Conservation (phyloP, 805 yeast species). For the Lachancea cidri region DNA sequence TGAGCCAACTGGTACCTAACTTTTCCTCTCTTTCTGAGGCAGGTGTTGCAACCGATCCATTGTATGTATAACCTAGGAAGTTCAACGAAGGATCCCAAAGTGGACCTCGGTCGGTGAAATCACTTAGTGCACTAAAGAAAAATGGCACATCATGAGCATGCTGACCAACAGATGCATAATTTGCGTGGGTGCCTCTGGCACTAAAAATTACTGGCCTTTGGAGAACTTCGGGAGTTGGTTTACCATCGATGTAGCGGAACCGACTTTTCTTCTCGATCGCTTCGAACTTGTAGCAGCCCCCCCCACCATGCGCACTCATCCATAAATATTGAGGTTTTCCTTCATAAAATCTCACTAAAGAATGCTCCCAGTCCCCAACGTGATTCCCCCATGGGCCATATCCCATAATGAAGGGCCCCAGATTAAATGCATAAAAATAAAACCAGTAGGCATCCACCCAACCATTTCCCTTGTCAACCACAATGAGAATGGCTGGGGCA, state of each 20-base stretch:
- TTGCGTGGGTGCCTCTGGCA: slow-evolving; percentile 96
- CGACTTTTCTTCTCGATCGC: slow-evolving; percentile 56
- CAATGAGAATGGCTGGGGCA: slow-evolving; percentile 79
- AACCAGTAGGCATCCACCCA: slow-evolving; percentile 97
- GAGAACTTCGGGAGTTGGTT: slow-evolving; percentile 53
- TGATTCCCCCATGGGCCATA: slow-evolving; percentile 96
- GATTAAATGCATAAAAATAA: slow-evolving; percentile 86
- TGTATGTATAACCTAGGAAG: slow-evolving; percentile 74
- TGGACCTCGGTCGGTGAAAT: slow-evolving; percentile 92
- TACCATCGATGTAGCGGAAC: slow-evolving; percentile 84
- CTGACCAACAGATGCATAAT: slow-evolving; percentile 92
- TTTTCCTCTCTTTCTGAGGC: slow-evolving; percentile 24
- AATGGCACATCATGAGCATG: slow-evolving; percentile 90
- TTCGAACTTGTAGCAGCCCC: slow-evolving; percentile 78
- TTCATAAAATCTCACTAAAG: slow-evolving; percentile 73
- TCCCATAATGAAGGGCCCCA: slow-evolving; percentile 97
- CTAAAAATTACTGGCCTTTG: slow-evolving; percentile 74
- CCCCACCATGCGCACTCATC: slow-evolving; percentile 99
- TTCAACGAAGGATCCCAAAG: slow-evolving; percentile 91
- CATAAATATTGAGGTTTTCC: slow-evolving; percentile 81
- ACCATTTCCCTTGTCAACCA: slow-evolving; percentile 89
- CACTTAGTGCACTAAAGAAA: slow-evolving; percentile 73
- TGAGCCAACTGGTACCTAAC: slow-evolving; percentile 66
- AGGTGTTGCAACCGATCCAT: slow-evolving; percentile 49
- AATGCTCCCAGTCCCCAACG: slow-evolving; percentile 98